A percentile compares a stretch with the other conserved stretches of the same genome.
phyloP scores from a whole-genome alignment of 1,139 yeast species.

The Pneumocystis canis region DNA sequence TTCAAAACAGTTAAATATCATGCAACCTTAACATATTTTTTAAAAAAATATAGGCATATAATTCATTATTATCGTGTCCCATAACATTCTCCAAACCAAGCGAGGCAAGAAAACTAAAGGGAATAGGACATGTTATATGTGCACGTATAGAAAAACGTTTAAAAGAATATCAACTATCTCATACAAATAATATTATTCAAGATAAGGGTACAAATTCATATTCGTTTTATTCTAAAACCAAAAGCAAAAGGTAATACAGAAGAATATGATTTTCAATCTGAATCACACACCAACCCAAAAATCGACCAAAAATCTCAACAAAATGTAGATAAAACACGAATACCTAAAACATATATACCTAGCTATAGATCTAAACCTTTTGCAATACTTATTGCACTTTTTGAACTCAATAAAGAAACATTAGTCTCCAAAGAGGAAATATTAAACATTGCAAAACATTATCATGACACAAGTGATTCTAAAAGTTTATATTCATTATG shows the following conservation, averaged over 20 bases:
- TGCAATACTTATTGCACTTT: constrained; percentile 58
- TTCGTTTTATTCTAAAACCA: background rate
- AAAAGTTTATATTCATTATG: constrained; percentile 53
- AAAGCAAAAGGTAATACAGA: background rate
- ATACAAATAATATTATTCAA: constrained; percentile 27
- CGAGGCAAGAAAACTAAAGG: constrained; percentile 38
- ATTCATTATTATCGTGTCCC: constrained; percentile 32
- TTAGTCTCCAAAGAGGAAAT: constrained; percentile 49
- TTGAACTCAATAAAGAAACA: constrained; percentile 34
- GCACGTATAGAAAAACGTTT: constrained; percentile 31
- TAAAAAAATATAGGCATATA: constrained; percentile 28
- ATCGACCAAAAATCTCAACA: background rate
- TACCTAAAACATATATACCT: constrained; percentile 49
- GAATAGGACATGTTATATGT: constrained; percentile 51
- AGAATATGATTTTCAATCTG: background rate
- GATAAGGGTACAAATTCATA: background rate
- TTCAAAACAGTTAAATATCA: constrained; percentile 4
- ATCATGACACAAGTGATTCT: constrained; percentile 34
- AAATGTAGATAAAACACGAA: constrained; percentile 5
- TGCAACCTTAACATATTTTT: background rate
- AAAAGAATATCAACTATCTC: constrained; percentile 33
- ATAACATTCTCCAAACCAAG: constrained; percentile 35
- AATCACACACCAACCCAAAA: constrained; percentile 1
- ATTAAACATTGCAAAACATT: constrained; percentile 40
- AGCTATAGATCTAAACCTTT: constrained; percentile 70